Base-by-base conservation (phyloP, 179 eudicot genomes). In the Silene vulgaris region DNA sequence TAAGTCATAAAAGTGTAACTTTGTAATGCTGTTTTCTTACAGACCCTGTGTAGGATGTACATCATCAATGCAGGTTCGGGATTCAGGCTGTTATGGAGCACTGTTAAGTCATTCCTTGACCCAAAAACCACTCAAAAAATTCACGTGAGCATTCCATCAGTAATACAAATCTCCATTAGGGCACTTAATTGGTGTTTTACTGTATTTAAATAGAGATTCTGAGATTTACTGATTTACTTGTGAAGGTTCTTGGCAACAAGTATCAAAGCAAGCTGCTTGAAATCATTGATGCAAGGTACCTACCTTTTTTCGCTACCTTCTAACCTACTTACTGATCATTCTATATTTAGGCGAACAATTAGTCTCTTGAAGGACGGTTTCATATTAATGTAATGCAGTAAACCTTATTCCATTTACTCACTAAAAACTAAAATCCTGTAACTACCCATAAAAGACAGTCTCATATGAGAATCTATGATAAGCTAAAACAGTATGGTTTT, bases 61-160 rank as follows among this genome's bases (percentile, higher is more conserved):
- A 93, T 93, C 79, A 89, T 93, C 85, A 93, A 93, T 80, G 96
- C 97, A 45, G 97, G 98, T 37, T 85, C 91, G 21, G 97, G 98
- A 66, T 93, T 93, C 76, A 85, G 97, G 86, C 86, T 93, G 64
- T 80, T 93, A 73, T 93, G 98, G 98, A 89, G 80, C 85, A 85
- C 90, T 5, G 86, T 89, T 54, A 93, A 93, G 83, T 73, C 89
- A 14, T 91, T 93, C 84, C 92, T 93, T 64, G 98, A 93, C 82
- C 93, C 97, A 0, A 93, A 87, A 80, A 93, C 98, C 35, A 85
- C 97, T 8, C 82, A 92, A 73, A 93, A 93, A 82, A 93, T 93
- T 75, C 87, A 93, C 83, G 98, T 91, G 79, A 83, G 86, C 57
- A 23, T 48, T 74, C 35, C 52, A 14, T 35, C 1, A 54, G 54